Evolutionary conservation across 2,329 filamentous ascomycete genomes (phyloP).

Genomic region (Dothideomycetes sp.): DNA sequence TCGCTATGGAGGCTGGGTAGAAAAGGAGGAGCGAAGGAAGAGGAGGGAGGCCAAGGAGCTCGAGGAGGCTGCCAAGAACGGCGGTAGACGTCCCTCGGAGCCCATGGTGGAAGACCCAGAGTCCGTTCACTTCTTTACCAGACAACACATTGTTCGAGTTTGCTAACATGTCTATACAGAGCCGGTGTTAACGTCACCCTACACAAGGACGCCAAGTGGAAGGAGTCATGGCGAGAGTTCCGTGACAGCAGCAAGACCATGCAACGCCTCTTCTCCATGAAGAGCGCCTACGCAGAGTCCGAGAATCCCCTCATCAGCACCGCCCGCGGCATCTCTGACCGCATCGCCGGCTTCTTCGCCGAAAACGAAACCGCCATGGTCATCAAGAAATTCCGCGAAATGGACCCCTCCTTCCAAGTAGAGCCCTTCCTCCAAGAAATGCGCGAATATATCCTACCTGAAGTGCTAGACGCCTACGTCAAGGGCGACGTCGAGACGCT

Average conservation of each 20-base stretch:
- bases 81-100: conserved; percentile 32
- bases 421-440: conserved; percentile 93
- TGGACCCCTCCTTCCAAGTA: conserved; percentile 89
- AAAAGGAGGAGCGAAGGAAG: conserved; percentile 85
- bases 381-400: conserved; percentile 93
- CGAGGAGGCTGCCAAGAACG: conserved; percentile 44
- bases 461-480: conserved; percentile 95
- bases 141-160: too few species aligned
- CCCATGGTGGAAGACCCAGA: conserved; percentile 73
- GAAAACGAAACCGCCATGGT: conserved; percentile 97
- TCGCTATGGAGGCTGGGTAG: conserved; percentile 89
- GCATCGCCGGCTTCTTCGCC: conserved; percentile 89
- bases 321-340: conserved; percentile 85
- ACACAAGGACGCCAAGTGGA: conserved; percentile 96
- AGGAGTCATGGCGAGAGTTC: conserved; percentile 96
- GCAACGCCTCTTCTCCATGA: conserved; percentile 78
- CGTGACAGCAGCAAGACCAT: conserved; percentile 80
- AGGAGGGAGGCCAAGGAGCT: conserved; percentile 62
- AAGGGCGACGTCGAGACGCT: conserved; percentile 87
- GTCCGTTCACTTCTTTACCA: conserved; percentile 60
- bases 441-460: conserved; percentile 93
- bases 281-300: conserved; percentile 84
- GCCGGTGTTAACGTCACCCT: conserved; percentile 89
- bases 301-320: conserved; percentile 93
- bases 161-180: conserved; percentile 39